Conservation (phyloP, 192 early-diverging fungal species). For the Spizellomyces sp. region DNA sequence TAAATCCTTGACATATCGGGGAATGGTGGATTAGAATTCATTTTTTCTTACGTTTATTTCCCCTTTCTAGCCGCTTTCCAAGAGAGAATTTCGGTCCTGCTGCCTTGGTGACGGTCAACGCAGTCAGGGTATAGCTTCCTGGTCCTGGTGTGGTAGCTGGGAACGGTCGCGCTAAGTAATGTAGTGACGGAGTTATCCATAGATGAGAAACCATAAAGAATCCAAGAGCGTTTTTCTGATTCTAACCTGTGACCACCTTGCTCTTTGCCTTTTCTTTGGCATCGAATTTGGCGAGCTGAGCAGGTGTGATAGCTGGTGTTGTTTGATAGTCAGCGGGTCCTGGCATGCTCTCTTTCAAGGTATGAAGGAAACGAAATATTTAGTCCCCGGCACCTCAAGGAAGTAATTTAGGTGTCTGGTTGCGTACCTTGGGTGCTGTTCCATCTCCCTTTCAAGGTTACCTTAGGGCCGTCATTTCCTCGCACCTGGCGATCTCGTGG, state of each 20-base stretch:
- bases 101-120: slow-evolving; percentile 22
- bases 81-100: slow-evolving; percentile 51
- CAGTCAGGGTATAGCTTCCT: slow-evolving; percentile 40
- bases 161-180: no score
- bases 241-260: background rate
- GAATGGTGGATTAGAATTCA: background rate
- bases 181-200: no score
- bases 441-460: slow-evolving; percentile 49
- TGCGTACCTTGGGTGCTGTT: slow-evolving; percentile 17
- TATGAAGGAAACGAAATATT: background rate
- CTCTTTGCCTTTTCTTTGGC: background rate
- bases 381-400: no score
- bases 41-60: background rate
- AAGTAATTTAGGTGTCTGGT: background rate
- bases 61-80: background rate
- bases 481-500: slow-evolving; percentile 56
- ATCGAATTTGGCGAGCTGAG: slow-evolving; percentile 31
- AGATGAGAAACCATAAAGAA: no score
- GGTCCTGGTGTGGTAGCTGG: slow-evolving; percentile 50
- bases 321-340: slow-evolving; percentile 56
- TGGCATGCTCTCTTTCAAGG: slow-evolving; percentile 36
- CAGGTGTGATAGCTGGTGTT: slow-evolving; percentile 24
- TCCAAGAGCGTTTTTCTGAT: no score
- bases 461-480: slow-evolving; percentile 48
- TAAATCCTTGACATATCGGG: background rate